Percentiles rank a stretch among this genome's conserved stretches.
phyloP scores from a whole-genome alignment of 495 filamentous ascomycete species.

The Penicillium taxi region DNA sequence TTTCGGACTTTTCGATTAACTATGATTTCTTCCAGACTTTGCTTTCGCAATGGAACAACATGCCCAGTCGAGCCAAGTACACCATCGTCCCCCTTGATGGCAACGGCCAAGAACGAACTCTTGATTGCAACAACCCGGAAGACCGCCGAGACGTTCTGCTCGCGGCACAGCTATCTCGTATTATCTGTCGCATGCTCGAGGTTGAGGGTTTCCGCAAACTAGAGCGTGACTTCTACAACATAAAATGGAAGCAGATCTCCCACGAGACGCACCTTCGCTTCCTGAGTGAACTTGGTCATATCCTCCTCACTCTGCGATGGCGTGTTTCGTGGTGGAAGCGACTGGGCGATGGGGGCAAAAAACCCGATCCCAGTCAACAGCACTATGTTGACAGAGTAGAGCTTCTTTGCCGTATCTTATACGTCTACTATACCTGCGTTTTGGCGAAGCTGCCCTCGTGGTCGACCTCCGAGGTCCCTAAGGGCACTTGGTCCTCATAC shows the following conservation, averaged over 20 bases:
- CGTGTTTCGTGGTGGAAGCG: conserved; percentile 44
- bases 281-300: conserved; percentile 37
- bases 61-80: conserved; percentile 44
- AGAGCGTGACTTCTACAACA: conserved; percentile 44
- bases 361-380: conserved; percentile 36
- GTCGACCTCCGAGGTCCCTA: conserved; percentile 31
- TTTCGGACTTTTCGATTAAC: background rate
- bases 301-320: conserved; percentile 43
- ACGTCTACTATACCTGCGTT: conserved; percentile 45
- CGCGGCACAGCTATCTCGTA: conserved; percentile 41
- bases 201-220: conserved; percentile 45
- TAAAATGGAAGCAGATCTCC: conserved; percentile 44
- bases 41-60: conserved; percentile 45
- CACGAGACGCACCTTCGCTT: conserved; percentile 39
- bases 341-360: conserved; percentile 38
- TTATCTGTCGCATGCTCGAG: conserved; percentile 44
- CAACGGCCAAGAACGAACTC: conserved; percentile 26
- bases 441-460: conserved; percentile 41
- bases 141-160: conserved; percentile 40
- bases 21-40: conserved; percentile 22
- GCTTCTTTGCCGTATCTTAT: conserved; percentile 41
- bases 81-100: conserved; percentile 33
- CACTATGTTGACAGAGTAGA: conserved; percentile 42
- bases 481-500: conserved; percentile 39
- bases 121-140: conserved; percentile 35